Percentiles rank a stretch among this genome's conserved stretches.
phyloP scores from a whole-genome alignment of 1,284 basidiomycete species.

The Chondrostereum purpureum region DNA sequence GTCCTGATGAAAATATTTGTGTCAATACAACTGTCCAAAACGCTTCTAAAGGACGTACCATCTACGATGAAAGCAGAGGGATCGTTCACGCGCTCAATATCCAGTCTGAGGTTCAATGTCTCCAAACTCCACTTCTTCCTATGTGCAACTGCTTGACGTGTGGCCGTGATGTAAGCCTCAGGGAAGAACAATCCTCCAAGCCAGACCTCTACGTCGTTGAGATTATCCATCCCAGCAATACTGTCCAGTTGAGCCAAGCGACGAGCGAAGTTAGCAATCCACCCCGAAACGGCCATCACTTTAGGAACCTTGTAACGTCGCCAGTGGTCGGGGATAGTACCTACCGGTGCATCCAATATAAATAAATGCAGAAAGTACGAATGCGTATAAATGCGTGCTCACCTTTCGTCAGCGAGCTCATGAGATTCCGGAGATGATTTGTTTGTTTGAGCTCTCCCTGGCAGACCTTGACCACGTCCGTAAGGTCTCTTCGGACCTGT shows the following conservation, averaged over 20 bases:
- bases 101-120: slow-evolving; percentile 74
- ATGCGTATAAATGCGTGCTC: slow-evolving; percentile 12
- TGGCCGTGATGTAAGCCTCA: slow-evolving; percentile 91
- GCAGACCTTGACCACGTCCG: slow-evolving; percentile 79
- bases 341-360: slow-evolving; percentile 30
- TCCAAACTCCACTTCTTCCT: slow-evolving; percentile 87
- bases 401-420: slow-evolving; percentile 89
- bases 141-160: slow-evolving; percentile 88
- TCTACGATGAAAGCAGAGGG: slow-evolving; percentile 77
- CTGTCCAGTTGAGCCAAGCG: slow-evolving; percentile 76
- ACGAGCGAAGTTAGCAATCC: slow-evolving; percentile 77
- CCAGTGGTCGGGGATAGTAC: slow-evolving; percentile 86
- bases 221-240: slow-evolving; percentile 63
- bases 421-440: slow-evolving; percentile 82
- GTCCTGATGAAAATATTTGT: slow-evolving; percentile 41
- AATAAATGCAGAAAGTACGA: slow-evolving; percentile 2
- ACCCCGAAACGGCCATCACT: slow-evolving; percentile 74
- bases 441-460: slow-evolving; percentile 88
- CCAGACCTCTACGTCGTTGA: slow-evolving; percentile 78
- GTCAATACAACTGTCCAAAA: slow-evolving; percentile 4
- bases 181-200: slow-evolving; percentile 93
- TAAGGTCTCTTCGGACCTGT: slow-evolving; percentile 75
- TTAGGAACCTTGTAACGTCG: slow-evolving; percentile 82
- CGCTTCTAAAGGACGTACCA: slow-evolving; percentile 44
- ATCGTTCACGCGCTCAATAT: slow-evolving; percentile 73